Conservation (phyloP, 441 rosid species). For the Corymbia calophylla region DNA sequence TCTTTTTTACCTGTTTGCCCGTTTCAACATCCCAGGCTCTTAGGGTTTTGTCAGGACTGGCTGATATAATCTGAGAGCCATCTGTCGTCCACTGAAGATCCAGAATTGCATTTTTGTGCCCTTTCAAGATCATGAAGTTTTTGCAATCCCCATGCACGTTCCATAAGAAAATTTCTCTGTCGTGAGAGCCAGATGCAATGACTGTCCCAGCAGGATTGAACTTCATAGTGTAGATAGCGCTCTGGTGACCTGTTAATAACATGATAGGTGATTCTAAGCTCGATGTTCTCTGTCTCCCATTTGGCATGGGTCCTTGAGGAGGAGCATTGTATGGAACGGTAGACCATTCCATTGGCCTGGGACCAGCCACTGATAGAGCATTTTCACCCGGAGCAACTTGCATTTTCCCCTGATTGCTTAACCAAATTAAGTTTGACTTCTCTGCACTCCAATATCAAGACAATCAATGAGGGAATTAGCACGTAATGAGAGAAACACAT, state of each 20-base stretch:
- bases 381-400: constrained; percentile 50
- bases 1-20: constrained; percentile 87
- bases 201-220: constrained; percentile 78
- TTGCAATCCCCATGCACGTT: constrained; percentile 82
- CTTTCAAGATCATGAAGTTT: constrained; percentile 86
- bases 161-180: constrained; percentile 88
- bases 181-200: constrained; percentile 93
- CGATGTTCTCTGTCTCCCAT: constrained; percentile 58
- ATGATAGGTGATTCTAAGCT: constrained; percentile 89
- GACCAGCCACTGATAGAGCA: constrained; percentile 50
- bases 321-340: constrained; percentile 45
- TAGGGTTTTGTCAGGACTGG: constrained; percentile 86
- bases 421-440: neutral
- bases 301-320: constrained; percentile 51
- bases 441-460: neutral
- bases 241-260: constrained; percentile 79
- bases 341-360: constrained; percentile 93
- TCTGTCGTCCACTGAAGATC: constrained; percentile 94
- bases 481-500: neutral
- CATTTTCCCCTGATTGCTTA: constrained; percentile 26
- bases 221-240: constrained; percentile 82
- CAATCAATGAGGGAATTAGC: neutral
- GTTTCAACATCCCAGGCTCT: constrained; percentile 93
- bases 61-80: constrained; percentile 77
- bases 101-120: constrained; percentile 88